Conservation (phyloP, 345 rosid genomes). For the Arabis alpina region DNA sequence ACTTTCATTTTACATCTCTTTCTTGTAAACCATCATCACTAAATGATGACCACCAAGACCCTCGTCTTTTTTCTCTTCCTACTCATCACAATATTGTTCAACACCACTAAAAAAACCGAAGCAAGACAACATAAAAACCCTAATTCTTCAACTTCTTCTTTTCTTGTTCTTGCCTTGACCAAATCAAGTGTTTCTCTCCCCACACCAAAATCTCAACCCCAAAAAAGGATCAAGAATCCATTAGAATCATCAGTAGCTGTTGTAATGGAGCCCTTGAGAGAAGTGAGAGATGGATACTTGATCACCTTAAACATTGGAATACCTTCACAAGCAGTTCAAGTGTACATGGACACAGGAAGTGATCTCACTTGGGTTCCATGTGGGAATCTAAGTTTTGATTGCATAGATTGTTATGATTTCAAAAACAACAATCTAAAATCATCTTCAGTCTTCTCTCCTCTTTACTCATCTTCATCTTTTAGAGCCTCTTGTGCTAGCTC, state of each 20-base stretch:
- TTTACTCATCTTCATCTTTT: conserved; percentile 58
- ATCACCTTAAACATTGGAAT: conserved; percentile 71
- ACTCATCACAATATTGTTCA: conserved; percentile 5
- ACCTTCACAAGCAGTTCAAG: conserved; percentile 78
- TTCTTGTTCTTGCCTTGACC: conserved; percentile 58
- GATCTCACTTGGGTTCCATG: conserved; percentile 96
- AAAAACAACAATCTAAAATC: conserved; percentile 47
- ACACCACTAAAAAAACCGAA: conserved; percentile 41
- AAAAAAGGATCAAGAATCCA: conserved; percentile 37
- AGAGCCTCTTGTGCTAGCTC: conserved; percentile 65
- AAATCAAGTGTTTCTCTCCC: conserved; percentile 51
- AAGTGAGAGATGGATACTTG: conserved; percentile 77
- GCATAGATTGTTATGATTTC: conserved; percentile 71
- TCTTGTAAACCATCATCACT: conserved; percentile 9
- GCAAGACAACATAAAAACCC: conserved; percentile 47
- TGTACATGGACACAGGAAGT: conserved; percentile 86
- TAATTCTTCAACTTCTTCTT: conserved; percentile 33
- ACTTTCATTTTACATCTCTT: conserved; percentile 17
- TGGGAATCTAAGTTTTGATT: conserved; percentile 72
- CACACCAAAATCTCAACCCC: conserved; percentile 42
- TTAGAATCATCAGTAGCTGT: conserved; percentile 40
- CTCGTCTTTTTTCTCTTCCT: conserved; percentile 41
- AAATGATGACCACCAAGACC: conserved; percentile 28
- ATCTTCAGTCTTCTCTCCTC: conserved; percentile 59
- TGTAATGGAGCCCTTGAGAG: conserved; percentile 61